Percentiles rank a stretch among this genome's conserved stretches.
These are phyloP conservation scores for Luffa acutangula DNA, from an alignment of 306 rosid genomes.

Conservation along the genomic window DNA sequence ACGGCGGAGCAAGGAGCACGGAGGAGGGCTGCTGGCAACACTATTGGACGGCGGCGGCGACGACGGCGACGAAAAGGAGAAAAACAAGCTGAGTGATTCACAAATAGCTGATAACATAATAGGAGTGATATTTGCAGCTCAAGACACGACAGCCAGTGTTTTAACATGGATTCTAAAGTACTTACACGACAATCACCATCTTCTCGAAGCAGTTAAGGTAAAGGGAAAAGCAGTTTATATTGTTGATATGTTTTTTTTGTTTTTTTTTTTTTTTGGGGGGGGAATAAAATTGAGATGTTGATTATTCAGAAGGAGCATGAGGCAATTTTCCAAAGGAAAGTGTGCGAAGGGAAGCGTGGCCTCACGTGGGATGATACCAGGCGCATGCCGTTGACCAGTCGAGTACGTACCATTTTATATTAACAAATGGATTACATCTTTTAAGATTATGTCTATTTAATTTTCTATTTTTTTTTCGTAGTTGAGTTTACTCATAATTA, in stretches of 20 bases:
- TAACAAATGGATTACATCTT: too few species aligned
- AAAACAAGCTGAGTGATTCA: conserved; percentile 34
- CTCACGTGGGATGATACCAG: conserved; percentile 80
- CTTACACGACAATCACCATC: conserved; percentile 46
- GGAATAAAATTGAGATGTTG: background rate
- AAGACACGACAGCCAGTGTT: conserved; percentile 83
- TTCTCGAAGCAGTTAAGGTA: conserved; percentile 57
- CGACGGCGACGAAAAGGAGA: background rate
- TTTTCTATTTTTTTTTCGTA: too few species aligned
- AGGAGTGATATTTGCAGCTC: conserved; percentile 93
- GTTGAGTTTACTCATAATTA: too few species aligned
- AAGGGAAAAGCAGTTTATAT: background rate
- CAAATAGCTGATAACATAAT: conserved; percentile 80
- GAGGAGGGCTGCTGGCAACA: conserved; percentile 49
- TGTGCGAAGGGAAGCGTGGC: conserved; percentile 32
- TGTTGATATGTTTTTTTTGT: too few species aligned
- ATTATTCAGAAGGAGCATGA: conserved; percentile 60
- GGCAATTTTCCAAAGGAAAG: conserved; percentile 26
- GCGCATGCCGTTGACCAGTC: conserved; percentile 47
- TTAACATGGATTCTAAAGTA: conserved; percentile 78
- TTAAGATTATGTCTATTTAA: too few species aligned
- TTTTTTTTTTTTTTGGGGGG: too few species aligned
- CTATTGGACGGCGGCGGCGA: conserved; percentile 28
- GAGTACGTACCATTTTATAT: conserved; percentile 24
- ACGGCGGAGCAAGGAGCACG: conserved; percentile 22